A percentile compares a stretch with the other conserved stretches of the same genome.
phyloP scores from a whole-genome alignment of 768 basidiomycete genomes.

The Tylopilus vinaceipallidus region DNA sequence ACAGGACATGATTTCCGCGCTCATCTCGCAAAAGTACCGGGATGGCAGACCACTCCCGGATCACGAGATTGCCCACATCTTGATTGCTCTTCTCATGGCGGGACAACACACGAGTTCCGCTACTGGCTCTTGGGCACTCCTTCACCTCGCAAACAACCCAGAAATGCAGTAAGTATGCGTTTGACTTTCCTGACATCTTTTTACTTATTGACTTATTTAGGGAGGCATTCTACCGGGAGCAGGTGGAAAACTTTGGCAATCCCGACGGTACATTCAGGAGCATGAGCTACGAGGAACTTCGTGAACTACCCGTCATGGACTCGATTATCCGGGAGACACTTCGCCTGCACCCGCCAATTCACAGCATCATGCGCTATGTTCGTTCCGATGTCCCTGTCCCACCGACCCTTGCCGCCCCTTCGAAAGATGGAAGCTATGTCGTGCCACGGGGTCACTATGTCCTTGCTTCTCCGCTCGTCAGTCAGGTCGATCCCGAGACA shows the following conservation, averaged over 20 bases:
- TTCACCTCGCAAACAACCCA: slow-evolving; percentile 78
- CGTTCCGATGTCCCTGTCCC: slow-evolving; percentile 84
- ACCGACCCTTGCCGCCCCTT: slow-evolving; percentile 72
- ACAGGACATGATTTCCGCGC: slow-evolving; percentile 89
- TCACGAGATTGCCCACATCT: slow-evolving; percentile 94
- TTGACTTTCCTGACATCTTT: background rate
- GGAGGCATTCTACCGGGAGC: slow-evolving; percentile 85
- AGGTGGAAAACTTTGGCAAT: slow-evolving; percentile 74
- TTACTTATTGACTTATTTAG: slow-evolving; percentile 36
- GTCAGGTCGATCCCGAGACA: slow-evolving; percentile 79
- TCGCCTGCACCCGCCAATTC: slow-evolving; percentile 92
- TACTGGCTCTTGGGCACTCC: slow-evolving; percentile 84
- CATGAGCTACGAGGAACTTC: slow-evolving; percentile 84
- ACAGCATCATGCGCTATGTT: slow-evolving; percentile 93
- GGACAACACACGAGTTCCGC: slow-evolving; percentile 98
- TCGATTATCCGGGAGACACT: slow-evolving; percentile 92
- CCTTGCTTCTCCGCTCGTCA: slow-evolving; percentile 83
- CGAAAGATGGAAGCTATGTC: slow-evolving; percentile 71
- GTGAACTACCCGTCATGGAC: slow-evolving; percentile 79
- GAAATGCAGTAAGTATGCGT: slow-evolving; percentile 63
- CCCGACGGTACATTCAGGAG: slow-evolving; percentile 78
- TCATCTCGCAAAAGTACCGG: slow-evolving; percentile 82
- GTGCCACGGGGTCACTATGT: slow-evolving; percentile 90
- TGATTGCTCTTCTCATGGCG: slow-evolving; percentile 99
- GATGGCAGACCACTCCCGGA: slow-evolving; percentile 75